phyloP scores from a whole-genome alignment of 495 filamentous ascomycete genomes.

The Penicillium ochrochloron region DNA sequence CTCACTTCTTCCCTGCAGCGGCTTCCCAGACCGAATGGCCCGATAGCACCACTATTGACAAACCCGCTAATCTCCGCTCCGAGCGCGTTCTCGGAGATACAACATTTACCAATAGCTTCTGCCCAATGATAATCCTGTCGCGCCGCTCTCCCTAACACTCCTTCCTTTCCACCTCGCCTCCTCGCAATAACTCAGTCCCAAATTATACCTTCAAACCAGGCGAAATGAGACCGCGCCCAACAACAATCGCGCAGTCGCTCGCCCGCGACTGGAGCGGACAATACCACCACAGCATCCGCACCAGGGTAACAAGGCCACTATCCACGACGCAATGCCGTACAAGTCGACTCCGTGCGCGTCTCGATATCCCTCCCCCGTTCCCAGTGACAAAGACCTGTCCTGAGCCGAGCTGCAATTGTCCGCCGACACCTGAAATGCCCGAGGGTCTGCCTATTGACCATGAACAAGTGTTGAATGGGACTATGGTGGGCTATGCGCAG shows the following conservation, averaged over 20 bases:
- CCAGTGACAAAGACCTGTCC: slow-evolving; percentile 66
- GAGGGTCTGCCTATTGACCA: slow-evolving; percentile 76
- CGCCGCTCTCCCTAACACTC: neutral
- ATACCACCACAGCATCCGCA: slow-evolving; percentile 7
- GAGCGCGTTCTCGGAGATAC: slow-evolving; percentile 14
- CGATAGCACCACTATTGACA: slow-evolving; percentile 4
- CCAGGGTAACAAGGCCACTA: slow-evolving; percentile 26
- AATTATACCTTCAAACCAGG: too few relatives aligned
- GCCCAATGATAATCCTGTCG: neutral
- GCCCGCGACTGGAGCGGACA: slow-evolving; percentile 26
- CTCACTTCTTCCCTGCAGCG: neutral
- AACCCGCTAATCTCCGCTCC: slow-evolving; percentile 24
- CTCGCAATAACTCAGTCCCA: neutral
- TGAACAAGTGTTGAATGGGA: slow-evolving; percentile 66
- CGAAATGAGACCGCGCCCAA: slow-evolving; percentile 13
- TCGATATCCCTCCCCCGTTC: slow-evolving; percentile 50
- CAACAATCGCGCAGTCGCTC: slow-evolving; percentile 21
- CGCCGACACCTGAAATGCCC: slow-evolving; percentile 66
- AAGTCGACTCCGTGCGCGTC: slow-evolving; percentile 32
- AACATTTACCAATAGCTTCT: slow-evolving; percentile 1
- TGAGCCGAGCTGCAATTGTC: slow-evolving; percentile 71
- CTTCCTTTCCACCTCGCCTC: neutral
- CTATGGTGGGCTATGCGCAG: slow-evolving; percentile 78
- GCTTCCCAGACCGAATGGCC: neutral
- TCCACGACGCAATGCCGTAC: slow-evolving; percentile 30